Conservation (phyloP, 495 filamentous ascomycete genomes). For the Penicillium paxilli region DNA sequence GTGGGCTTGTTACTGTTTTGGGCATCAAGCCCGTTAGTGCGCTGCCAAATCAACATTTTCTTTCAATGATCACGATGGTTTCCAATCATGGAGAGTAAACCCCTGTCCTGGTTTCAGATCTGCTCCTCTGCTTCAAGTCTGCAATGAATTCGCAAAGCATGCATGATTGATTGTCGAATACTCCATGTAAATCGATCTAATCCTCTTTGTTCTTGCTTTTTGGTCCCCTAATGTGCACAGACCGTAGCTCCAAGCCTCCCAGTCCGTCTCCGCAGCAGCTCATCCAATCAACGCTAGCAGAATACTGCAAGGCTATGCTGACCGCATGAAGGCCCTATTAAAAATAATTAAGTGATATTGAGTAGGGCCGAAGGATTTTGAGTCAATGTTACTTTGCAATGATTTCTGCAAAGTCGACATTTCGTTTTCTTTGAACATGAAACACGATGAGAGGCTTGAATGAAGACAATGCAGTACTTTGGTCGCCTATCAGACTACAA, state of each 20-base stretch:
- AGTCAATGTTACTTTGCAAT: not conserved
- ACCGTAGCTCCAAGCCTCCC: not conserved
- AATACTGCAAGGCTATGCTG: not conserved
- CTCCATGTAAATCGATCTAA: not conserved
- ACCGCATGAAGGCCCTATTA: not conserved
- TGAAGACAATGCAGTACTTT: too few relatives aligned
- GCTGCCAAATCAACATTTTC: not conserved
- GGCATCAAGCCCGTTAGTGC: not conserved
- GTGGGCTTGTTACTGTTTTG: not conserved
- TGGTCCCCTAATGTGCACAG: not conserved
- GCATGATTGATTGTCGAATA: not conserved
- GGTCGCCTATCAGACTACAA: too few relatives aligned
- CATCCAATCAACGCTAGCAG: not conserved
- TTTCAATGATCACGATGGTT: too few relatives aligned
- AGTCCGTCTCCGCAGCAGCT: not conserved
- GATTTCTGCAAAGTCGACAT: too few relatives aligned
- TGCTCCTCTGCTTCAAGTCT: not conserved
- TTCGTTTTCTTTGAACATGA: too few relatives aligned
- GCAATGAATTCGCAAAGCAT: not conserved
- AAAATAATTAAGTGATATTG: too few relatives aligned
- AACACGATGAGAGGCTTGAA: too few relatives aligned
- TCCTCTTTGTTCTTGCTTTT: not conserved
- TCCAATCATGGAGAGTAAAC: too few relatives aligned
- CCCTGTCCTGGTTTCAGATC: too few relatives aligned
- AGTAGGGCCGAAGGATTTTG: too few relatives aligned